Base-by-base conservation (phyloP, 257 asterid genomes). In the Galeopsis tetrahit region DNA sequence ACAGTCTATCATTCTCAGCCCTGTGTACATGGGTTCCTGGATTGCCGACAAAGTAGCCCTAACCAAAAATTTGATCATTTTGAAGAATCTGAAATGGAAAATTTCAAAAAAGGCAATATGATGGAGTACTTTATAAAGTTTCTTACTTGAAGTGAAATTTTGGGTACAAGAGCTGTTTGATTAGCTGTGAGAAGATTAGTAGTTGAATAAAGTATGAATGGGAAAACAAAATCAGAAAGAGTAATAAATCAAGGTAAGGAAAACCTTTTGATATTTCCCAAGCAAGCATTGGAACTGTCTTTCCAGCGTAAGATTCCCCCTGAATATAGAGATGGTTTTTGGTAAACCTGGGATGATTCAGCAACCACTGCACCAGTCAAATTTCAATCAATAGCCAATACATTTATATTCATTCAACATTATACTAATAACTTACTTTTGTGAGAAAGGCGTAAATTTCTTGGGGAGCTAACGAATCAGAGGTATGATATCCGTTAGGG, bases 221-320 rank as follows among this genome's bases (percentile, higher is more conserved):
- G 59, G 11, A 52, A 48, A 6, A 5, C n/a, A 17, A 33, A 10
- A 11, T 63, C 42, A 63, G 6, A 36, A 14, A 57, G 43, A 8
- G 2, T 4, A 38, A 63, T 8, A 3, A 3, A 10, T 2, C 14
- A 6, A 67, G 40, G 67, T 64, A 33, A 7, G 40, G 67, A 69
- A 33, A 7, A 74, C 86, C 84, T 74, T 59, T 49, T 46, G 77
- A 70, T 63, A 82, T 74, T 64, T 72, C 79, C 66, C 68, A 63
- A 48, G 76, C 84, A 21, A 82, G 53, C 75, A 74, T 56, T 2
- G 86, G 84, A 66, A 44, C 76, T 11, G 72, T 31, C 64, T 74
- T 79, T n/a, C 84, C 86, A 10, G 66, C 86, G 43, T 84, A 84
- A 0, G 89, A 84, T 48, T 82, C 84, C 15, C 83, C 83, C 9